Evolutionary conservation across 345 rosid genomes (phyloP), one percentile per base, ranked within the genome.

Genomic region (Salix viminalis): DNA sequence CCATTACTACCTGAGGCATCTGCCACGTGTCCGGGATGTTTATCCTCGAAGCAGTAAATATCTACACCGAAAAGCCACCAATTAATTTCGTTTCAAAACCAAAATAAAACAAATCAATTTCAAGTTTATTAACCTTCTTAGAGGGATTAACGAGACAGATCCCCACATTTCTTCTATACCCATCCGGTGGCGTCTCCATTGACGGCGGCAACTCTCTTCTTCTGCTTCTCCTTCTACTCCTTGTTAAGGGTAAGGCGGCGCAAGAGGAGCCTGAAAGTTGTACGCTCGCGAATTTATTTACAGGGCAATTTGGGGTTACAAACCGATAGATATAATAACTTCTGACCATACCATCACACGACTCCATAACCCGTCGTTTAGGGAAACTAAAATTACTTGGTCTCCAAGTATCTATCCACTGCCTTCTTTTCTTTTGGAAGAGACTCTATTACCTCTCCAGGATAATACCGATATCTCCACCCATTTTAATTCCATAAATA

Each of bases 331-430:
- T 64, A 69, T 21, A 75, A 56, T 81, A 82, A 80, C 70, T 74
- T 67, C 88, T 75, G 54, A 56, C 66, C 64, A 73, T 39, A 65
- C 64, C 23, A 58, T 58, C 82, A 76, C 75, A 80, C 80, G 83
- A 78, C 41, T 86, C 88, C 91, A 87, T 88, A 4, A 56, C 65
- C 32, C 67, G 85, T 79, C 83, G 77, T 82, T 82, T 85, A 48
- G 37, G 37, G 54, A 36, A 4, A 10, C 18, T 5, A n/a, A 64
- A 24, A 28, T 67, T 37, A 16, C 71, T 67, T 39, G 48, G 71
- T 39, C n/a, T n/a, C 28, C 41, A 14, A 19, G 41, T 23, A 19
- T 37, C 9, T 21, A 61, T 4, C 12, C 4, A 2, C 37, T 24
- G 10, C 23, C 67, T 52, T 26, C 76, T 72, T 39, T 42, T 24